Conservation (phyloP, 306 rosid genomes). For the Vicia sativa region DNA sequence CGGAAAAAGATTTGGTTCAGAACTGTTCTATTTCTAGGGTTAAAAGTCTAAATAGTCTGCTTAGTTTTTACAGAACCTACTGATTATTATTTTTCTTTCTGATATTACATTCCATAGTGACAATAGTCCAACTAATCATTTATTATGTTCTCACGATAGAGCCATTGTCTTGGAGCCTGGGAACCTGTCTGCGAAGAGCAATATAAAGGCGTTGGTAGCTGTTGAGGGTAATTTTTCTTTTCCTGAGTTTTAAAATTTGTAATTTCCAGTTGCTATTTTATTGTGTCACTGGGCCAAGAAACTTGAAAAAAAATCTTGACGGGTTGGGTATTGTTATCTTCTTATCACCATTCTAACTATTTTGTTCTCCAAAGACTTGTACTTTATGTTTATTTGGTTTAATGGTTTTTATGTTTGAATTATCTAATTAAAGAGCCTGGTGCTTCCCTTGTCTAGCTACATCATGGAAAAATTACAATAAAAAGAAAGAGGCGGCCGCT, state of each 20-base stretch:
- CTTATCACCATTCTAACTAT: slow-evolving; percentile 27
- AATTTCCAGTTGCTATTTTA: slow-evolving; percentile 22
- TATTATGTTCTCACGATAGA: slow-evolving; percentile 55
- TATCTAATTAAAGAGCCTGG: slow-evolving; percentile 36
- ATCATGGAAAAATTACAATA: slow-evolving; percentile 66
- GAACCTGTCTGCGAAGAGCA: slow-evolving; percentile 77
- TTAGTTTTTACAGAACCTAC: slow-evolving; percentile 10
- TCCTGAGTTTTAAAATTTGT: neutral
- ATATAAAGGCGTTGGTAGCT: slow-evolving; percentile 68
- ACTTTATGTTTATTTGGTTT: slow-evolving; percentile 26
- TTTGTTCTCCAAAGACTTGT: slow-evolving; percentile 38
- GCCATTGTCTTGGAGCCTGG: slow-evolving; percentile 88
- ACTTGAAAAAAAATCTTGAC: neutral
- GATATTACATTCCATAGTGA: slow-evolving; percentile 20
- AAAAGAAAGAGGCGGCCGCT: slow-evolving; percentile 79
- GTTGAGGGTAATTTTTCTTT: slow-evolving; percentile 61
- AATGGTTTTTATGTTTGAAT: slow-evolving; percentile 17
- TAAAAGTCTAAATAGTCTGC: slow-evolving; percentile 28
- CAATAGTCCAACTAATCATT: slow-evolving; percentile 21
- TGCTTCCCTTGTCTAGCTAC: slow-evolving; percentile 62
- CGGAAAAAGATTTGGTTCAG: slow-evolving; percentile 21
- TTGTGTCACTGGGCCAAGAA: slow-evolving; percentile 26
- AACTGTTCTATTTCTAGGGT: slow-evolving; percentile 11
- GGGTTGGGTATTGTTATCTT: slow-evolving; percentile 29
- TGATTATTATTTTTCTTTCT: slow-evolving; percentile 22